Base-by-base conservation (phyloP, 495 filamentous ascomycete species). In the Lasiosphaeria miniovina region DNA sequence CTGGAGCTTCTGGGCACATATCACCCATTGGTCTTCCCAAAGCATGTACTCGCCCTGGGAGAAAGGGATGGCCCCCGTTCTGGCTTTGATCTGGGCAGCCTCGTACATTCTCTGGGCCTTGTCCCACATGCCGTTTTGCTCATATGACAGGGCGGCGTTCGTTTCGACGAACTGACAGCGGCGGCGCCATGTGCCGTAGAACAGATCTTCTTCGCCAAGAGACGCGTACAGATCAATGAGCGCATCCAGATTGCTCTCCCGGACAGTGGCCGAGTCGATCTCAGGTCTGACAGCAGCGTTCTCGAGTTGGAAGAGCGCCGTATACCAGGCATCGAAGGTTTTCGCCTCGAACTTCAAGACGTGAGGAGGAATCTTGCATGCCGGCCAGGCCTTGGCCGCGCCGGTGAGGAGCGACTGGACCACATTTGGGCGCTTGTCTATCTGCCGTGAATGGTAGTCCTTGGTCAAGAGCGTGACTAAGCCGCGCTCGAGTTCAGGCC, bases 91-190 rank as follows among this genome's bases (percentile, higher is more conserved):
- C 74, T 98, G 95, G 0, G 94, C 95, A 48, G 85, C 86, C 69
- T 99, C 95, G 73, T 97, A 99, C 76, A 96, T 87, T 64, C 88
- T 86, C 72, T 98, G 95, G 11, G 95, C 90, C 69, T 96, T 96
- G 62, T 97, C 94, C 94, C 95, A 99, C 88, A 97, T 96, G 32
- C 95, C 95, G 66, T 94, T 93, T 68, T 99, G 95, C 74, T 99
- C 95, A 65, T 96, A 99, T 0, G 95, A 99, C 8, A 99, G 76
- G 0, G 92, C 95, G 32, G 93, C 88, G 65, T 98, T 99, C 10
- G 93, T 97, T 75, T 98, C 95, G 5, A 97, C 86, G 66, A 94
- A 99, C 65, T 94, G 89, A 68, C 90, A 95, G 43, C 95, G 87
- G 45, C 95, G 87, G 57, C 95, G 87, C 95, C 95, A 99, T 14